A percentile compares a stretch with the other conserved stretches of the same genome.
Conservation (phyloP, 2,329 filamentous ascomycete species). For the Pyrenochaeta sp. region DNA sequence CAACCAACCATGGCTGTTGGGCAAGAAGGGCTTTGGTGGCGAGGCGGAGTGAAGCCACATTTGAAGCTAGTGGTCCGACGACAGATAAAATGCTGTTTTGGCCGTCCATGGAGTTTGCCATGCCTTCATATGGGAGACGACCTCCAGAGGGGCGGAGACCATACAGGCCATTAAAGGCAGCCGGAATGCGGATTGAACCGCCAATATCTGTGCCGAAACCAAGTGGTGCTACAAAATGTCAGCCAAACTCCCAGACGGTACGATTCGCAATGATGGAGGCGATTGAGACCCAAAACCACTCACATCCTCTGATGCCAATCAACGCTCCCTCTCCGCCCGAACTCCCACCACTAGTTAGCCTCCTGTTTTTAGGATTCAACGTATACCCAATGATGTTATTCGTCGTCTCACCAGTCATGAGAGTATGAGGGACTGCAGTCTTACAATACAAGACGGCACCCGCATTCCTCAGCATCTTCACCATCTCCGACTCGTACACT, state of each 20-base stretch:
- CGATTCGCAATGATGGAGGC: background rate
- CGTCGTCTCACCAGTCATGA: constrained; percentile 67
- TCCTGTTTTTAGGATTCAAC: constrained; percentile 65
- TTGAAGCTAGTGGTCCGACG: constrained; percentile 69
- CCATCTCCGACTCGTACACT: constrained; percentile 67
- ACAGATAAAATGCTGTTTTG: constrained; percentile 70
- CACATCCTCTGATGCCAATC: constrained; percentile 62
- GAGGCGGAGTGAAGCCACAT: constrained; percentile 63
- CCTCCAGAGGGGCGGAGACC: constrained; percentile 62
- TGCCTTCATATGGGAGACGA: constrained; percentile 55
- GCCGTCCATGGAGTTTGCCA: constrained; percentile 70
- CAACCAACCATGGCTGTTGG: constrained; percentile 70
- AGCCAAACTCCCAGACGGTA: background rate
- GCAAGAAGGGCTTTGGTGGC: constrained; percentile 65
- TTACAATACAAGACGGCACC: constrained; percentile 68
- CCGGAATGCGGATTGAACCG: constrained; percentile 66
- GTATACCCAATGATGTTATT: constrained; percentile 70
- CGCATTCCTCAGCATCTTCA: constrained; percentile 60
- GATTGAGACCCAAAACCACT: background rate
- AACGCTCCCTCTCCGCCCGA: constrained; percentile 70
- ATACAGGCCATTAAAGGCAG: constrained; percentile 67
- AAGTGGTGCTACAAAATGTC: constrained; percentile 46
- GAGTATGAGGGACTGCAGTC: constrained; percentile 65
- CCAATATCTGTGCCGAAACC: constrained; percentile 68
- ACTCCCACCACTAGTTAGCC: constrained; percentile 63